These are phyloP conservation scores for Amanita brunnescens DNA, from an alignment of 768 basidiomycete species.

Conservation along the genomic window DNA sequence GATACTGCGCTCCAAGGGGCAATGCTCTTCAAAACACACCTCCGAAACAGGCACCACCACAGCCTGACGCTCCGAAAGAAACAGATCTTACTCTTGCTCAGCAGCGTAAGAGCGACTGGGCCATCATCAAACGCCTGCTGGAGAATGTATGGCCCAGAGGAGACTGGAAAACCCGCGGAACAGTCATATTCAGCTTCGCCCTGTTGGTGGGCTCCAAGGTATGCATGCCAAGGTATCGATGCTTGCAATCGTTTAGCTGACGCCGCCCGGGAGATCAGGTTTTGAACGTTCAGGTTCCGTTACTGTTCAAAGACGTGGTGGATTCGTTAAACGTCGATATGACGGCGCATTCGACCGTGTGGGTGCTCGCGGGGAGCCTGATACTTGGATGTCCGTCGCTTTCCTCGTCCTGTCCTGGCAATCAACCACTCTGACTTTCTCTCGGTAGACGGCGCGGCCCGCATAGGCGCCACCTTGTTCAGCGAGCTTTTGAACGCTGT, in stretches of 20 bases:
- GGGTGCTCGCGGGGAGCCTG: slow-evolving; percentile 85
- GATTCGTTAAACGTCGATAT: slow-evolving; percentile 85
- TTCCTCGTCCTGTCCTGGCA: slow-evolving; percentile 3
- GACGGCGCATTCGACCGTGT: slow-evolving; percentile 66
- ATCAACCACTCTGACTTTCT: neutral
- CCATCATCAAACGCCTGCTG: slow-evolving; percentile 73
- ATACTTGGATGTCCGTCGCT: slow-evolving; percentile 72
- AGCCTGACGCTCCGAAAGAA: slow-evolving; percentile 5
- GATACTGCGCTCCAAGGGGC: neutral
- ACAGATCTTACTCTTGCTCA: slow-evolving; percentile 27
- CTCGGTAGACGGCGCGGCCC: slow-evolving; percentile 74
- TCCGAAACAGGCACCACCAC: neutral
- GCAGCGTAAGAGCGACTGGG: slow-evolving; percentile 77
- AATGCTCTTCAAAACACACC: neutral
- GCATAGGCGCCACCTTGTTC: slow-evolving; percentile 84
- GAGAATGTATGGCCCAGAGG: slow-evolving; percentile 88
- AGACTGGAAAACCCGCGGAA: slow-evolving; percentile 72
- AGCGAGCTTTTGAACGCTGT: slow-evolving; percentile 91
- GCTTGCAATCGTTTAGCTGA: neutral
- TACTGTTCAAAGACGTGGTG: slow-evolving; percentile 87
- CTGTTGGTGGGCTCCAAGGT: slow-evolving; percentile 86
- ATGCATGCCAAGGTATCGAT: slow-evolving; percentile 14
- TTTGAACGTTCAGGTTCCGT: slow-evolving; percentile 96
- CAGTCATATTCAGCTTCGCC: slow-evolving; percentile 76
- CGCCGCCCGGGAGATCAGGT: slow-evolving; percentile 38